These are phyloP conservation scores for Colletotrichum spinosum DNA, from an alignment of 2,329 filamentous ascomycete species.

Conservation along the genomic window DNA sequence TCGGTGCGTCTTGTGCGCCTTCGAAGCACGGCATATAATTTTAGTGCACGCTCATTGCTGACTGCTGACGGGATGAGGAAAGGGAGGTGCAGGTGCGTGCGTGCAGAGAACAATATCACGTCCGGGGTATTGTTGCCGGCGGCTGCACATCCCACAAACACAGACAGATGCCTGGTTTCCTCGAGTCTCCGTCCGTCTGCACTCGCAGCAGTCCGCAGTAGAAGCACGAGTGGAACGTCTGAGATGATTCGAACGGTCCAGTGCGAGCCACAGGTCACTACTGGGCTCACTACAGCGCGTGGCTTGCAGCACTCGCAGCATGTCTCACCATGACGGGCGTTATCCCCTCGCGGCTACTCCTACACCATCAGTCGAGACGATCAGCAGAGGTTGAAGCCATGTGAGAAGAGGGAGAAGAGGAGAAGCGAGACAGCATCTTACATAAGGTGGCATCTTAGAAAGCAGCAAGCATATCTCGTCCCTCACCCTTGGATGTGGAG, in stretches of 20 bases:
- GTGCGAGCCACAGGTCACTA: not conserved
- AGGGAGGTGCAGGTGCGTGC: not conserved
- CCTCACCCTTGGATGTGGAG: constrained; percentile 9
- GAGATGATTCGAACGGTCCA: constrained; percentile 1
- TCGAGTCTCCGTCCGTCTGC: not conserved
- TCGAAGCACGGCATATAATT: constrained; percentile 16
- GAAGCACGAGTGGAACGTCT: constrained; percentile 17
- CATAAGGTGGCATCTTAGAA: constrained; percentile 16
- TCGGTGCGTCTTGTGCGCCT: constrained; percentile 4
- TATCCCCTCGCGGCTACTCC: constrained; percentile 2
- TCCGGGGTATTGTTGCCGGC: constrained; percentile 1
- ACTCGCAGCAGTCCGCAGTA: not conserved
- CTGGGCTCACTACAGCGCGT: constrained; percentile 1
- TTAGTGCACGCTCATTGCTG: constrained; percentile 12
- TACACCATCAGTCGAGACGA: not conserved
- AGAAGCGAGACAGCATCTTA: constrained; percentile 10
- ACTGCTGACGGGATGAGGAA: constrained; percentile 8
- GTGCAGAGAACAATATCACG: constrained; percentile 8
- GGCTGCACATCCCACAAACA: not conserved
- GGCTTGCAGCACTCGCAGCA: constrained; percentile 15
- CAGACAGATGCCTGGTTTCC: not conserved
- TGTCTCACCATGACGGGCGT: constrained; percentile 33
- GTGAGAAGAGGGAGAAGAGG: not conserved
- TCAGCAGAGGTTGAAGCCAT: constrained; percentile 7
- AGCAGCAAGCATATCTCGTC: constrained; percentile 15